phyloP scores from a whole-genome alignment of 169 alveolate species.

The Eimeria necatrix region DNA sequence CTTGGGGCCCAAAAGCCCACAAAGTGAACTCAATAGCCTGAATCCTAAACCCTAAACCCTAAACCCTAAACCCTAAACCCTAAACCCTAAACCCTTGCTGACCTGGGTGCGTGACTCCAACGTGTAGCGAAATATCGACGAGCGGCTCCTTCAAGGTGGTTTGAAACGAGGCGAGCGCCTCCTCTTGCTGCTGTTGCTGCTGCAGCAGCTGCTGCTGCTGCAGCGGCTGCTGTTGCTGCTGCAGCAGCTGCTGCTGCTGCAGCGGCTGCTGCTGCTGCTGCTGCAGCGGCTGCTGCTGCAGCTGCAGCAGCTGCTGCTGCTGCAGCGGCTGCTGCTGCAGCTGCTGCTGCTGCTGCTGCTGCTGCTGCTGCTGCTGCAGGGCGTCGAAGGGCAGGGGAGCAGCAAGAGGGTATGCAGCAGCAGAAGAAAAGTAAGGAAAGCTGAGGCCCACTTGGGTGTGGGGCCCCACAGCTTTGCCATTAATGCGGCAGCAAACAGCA shows the following conservation, averaged over 20 bases:
- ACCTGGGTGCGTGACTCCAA: conserved; percentile 57
- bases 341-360: not conserved
- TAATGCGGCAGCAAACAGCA: conserved; percentile 18
- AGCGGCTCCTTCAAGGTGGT: conserved; percentile 44
- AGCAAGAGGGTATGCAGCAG: conserved; percentile 13
- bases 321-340: too few relatives aligned
- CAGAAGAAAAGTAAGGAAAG: conserved; percentile 28
- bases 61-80: too few relatives aligned
- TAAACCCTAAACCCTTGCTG: too few relatives aligned
- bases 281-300: too few relatives aligned
- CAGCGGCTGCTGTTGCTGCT: too few relatives aligned
- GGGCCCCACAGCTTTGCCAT: conserved; percentile 24
- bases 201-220: conserved; percentile 35
- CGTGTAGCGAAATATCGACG: not conserved
- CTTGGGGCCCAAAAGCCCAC: too few relatives aligned
- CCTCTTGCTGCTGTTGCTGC: conserved; percentile 35
- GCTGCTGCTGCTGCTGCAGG: not conserved
- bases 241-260: too few relatives aligned
- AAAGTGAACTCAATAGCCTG: too few relatives aligned
- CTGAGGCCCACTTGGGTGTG: conserved; percentile 12
- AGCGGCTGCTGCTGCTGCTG: too few relatives aligned
- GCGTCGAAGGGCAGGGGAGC: conserved; percentile 24
- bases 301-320: too few relatives aligned
- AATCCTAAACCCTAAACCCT: too few relatives aligned
- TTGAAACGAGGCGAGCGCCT: conserved; percentile 36